Evolutionary conservation across 495 filamentous ascomycete species (phyloP).

Genomic region (Daldinia childiae): DNA sequence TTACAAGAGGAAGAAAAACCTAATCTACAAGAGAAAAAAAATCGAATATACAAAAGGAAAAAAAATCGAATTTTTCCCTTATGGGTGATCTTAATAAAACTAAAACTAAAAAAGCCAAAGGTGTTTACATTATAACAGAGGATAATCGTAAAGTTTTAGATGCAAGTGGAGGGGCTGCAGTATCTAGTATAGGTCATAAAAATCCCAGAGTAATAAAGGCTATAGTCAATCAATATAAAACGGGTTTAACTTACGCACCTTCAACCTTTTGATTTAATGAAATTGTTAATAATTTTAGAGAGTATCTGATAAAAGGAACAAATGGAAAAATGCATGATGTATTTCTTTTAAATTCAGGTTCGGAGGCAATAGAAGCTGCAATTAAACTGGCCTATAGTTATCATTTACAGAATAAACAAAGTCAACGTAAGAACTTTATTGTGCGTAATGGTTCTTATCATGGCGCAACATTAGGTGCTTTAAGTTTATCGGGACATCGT

Average conservation of each 20-base stretch:
- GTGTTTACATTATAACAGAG: constrained; percentile 3
- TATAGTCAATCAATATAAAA: neutral
- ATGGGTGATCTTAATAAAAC: constrained; percentile 1
- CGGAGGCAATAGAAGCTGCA: neutral
- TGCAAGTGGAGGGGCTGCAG: neutral
- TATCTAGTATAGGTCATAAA: constrained; percentile 8
- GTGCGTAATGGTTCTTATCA: constrained; percentile 11
- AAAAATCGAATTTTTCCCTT: neutral
- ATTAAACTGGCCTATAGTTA: constrained; percentile 6
- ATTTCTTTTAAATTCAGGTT: constrained; percentile 8
- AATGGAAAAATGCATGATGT: neutral
- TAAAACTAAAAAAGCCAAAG: constrained; percentile 3
- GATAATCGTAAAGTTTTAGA: constrained; percentile 5
- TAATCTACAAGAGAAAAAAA: no score
- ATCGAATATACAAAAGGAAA: no score
- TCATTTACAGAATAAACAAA: constrained; percentile 9
- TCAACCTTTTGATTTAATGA: neutral
- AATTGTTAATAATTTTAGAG: neutral
- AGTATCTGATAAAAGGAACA: constrained; percentile 1
- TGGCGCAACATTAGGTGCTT: constrained; percentile 5
- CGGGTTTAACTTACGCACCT: constrained; percentile 3
- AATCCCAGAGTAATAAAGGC: constrained; percentile 4
- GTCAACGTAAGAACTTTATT: constrained; percentile 7
- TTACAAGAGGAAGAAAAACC: no score
- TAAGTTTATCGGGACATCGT: constrained; percentile 1